Evolutionary conservation across 2,329 filamentous ascomycete species (phyloP).

Genomic region (Lachnellula cervina): DNA sequence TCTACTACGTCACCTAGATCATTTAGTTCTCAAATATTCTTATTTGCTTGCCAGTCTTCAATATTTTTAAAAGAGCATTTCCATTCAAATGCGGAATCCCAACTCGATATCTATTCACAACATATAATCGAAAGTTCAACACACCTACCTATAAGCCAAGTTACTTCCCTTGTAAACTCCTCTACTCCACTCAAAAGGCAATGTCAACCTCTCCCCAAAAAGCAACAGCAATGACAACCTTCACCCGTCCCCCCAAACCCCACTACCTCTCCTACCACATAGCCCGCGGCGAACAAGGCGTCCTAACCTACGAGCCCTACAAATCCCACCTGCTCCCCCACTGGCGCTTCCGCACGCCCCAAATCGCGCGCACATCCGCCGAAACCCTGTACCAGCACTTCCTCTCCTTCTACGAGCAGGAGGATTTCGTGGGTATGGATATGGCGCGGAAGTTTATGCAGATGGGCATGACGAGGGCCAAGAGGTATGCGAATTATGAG

Average conservation of each 20-base stretch:
- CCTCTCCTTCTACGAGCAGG: slow-evolving; percentile 42
- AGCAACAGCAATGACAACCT: slow-evolving; percentile 14
- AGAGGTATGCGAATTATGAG: slow-evolving; percentile 52
- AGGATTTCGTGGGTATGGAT: slow-evolving; percentile 60
- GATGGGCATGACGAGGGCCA: slow-evolving; percentile 61
- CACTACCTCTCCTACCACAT: slow-evolving; percentile 51
- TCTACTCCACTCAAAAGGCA: neutral
- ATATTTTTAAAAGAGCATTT: too few relatives aligned
- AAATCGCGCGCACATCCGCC: slow-evolving; percentile 48
- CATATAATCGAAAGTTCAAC: too few relatives aligned
- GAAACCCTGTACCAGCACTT: slow-evolving; percentile 46
- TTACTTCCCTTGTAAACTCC: too few relatives aligned
- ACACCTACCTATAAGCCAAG: too few relatives aligned
- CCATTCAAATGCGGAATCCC: too few relatives aligned
- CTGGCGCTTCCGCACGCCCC: slow-evolving; percentile 53
- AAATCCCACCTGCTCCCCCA: slow-evolving; percentile 54
- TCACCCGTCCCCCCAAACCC: slow-evolving; percentile 20
- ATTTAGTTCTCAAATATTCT: too few relatives aligned
- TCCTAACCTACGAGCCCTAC: slow-evolving; percentile 60
- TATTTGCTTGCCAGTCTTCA: too few relatives aligned
- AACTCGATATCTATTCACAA: too few relatives aligned
- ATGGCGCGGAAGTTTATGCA: slow-evolving; percentile 61
- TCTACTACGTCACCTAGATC: too few relatives aligned
- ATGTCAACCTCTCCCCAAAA: neutral
- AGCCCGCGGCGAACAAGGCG: slow-evolving; percentile 55